A percentile compares a stretch with the other conserved stretches of the same genome.
Evolutionary conservation across 1,284 basidiomycete genomes (phyloP).

Genomic region (Fistulinella staudtii): DNA sequence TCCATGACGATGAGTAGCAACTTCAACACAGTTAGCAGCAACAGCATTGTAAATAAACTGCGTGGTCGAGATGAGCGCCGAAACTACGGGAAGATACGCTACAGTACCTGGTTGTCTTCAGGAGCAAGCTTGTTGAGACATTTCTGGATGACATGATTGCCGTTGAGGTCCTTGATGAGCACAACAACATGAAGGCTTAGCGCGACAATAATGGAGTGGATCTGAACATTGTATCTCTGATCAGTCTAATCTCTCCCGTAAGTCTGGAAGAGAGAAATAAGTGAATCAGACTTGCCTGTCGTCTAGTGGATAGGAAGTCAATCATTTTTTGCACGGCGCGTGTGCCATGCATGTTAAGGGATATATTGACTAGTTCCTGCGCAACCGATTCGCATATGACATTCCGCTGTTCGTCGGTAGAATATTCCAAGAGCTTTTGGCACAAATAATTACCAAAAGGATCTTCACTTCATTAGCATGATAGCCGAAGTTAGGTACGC

Average conservation of each 20-base stretch:
- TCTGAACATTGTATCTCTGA: slow-evolving; percentile 81
- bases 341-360: slow-evolving; percentile 99
- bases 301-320: slow-evolving; percentile 94
- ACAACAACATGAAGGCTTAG: slow-evolving; percentile 97
- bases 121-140: slow-evolving; percentile 97
- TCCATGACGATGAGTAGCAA: slow-evolving; percentile 98
- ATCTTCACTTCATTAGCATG: slow-evolving; percentile 48
- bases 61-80: slow-evolving; percentile 4
- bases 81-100: not conserved
- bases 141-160: slow-evolving; percentile 99
- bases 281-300: slow-evolving; percentile 66
- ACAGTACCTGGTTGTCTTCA: slow-evolving; percentile 89
- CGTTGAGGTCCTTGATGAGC: slow-evolving; percentile 99
- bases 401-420: slow-evolving; percentile 96
- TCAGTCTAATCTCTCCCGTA: slow-evolving; percentile 60
- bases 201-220: slow-evolving; percentile 95
- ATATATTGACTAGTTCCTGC: slow-evolving; percentile 96
- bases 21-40: slow-evolving; percentile 97
- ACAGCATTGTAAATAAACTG: slow-evolving; percentile 99
- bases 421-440: slow-evolving; percentile 97
- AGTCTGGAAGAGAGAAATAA: slow-evolving; percentile 37
- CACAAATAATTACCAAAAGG: slow-evolving; percentile 99
- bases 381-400: slow-evolving; percentile 97
- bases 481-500: slow-evolving; percentile 3
- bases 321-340: slow-evolving; percentile 99